These are phyloP conservation scores for Fusarium nematophilum DNA, from an alignment of 2,329 filamentous ascomycete genomes.

Conservation along the genomic window DNA sequence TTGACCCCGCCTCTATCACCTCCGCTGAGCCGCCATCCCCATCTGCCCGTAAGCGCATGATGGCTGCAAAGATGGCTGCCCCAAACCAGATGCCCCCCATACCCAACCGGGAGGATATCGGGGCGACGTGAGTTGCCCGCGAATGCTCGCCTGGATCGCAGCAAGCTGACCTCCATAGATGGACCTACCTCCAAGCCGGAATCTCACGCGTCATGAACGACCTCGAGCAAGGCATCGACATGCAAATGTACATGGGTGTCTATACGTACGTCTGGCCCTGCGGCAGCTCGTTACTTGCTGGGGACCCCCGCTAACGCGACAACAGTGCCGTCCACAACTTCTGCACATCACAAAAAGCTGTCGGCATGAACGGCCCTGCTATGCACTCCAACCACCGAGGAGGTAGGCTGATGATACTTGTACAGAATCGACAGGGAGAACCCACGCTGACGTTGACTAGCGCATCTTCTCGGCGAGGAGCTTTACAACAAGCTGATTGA, in stretches of 20 bases:
- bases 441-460: constrained; percentile 57
- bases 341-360: constrained; percentile 96
- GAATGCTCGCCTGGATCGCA: not conserved
- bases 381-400: constrained; percentile 63
- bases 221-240: constrained; percentile 90
- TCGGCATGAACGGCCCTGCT: constrained; percentile 64
- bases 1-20: constrained; percentile 40
- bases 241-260: constrained; percentile 96
- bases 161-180: constrained; percentile 65
- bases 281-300: not conserved
- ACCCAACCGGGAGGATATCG: constrained; percentile 71
- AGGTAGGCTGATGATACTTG: constrained; percentile 61
- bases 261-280: constrained; percentile 76
- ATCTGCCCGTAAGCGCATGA: constrained; percentile 38
- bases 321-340: constrained; percentile 95
- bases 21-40: constrained; percentile 30
- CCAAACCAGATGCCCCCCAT: constrained; percentile 64
- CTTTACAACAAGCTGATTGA: constrained; percentile 91
- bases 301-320: constrained; percentile 49
- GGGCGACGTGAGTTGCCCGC: constrained; percentile 56
- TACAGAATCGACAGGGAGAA: not conserved
- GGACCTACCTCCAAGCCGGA: constrained; percentile 88
- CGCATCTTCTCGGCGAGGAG: constrained; percentile 94
- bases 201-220: constrained; percentile 95
- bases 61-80: constrained; percentile 51